phyloP scores from a whole-genome alignment of 345 rosid genomes.

The Chamaenerion angustifolium region DNA sequence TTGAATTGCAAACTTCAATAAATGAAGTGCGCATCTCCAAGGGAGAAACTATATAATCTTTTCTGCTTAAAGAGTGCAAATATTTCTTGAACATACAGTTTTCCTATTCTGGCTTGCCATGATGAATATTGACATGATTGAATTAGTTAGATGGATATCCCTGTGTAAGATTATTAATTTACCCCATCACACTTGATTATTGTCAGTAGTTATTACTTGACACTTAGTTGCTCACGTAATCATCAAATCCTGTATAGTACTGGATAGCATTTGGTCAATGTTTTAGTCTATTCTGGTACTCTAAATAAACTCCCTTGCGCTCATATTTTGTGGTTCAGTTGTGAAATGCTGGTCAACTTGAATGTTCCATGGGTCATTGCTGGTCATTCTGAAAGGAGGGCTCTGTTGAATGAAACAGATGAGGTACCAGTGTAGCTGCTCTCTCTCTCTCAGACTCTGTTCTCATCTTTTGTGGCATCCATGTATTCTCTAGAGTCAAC shows the following conservation, averaged over 20 bases:
- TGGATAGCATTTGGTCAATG: neutral
- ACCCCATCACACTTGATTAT: too few relatives aligned
- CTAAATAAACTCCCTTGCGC: neutral
- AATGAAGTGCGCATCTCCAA: slow-evolving; percentile 16
- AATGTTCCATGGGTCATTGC: slow-evolving; percentile 82
- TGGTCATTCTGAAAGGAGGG: slow-evolving; percentile 90
- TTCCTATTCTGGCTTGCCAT: too few relatives aligned
- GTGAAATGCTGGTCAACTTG: slow-evolving; percentile 84
- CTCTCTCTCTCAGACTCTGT: neutral
- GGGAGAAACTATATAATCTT: too few relatives aligned
- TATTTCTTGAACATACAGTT: too few relatives aligned
- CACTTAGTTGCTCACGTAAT: too few relatives aligned
- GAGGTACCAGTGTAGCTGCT: slow-evolving; percentile 27
- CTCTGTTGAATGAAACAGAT: slow-evolving; percentile 45
- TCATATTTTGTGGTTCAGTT: slow-evolving; percentile 24
- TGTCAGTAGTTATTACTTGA: neutral
- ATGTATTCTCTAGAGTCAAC: neutral
- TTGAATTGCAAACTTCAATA: slow-evolving; percentile 13
- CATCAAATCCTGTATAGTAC: neutral
- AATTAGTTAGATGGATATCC: neutral
- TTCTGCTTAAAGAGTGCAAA: too few relatives aligned
- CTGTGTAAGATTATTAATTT: too few relatives aligned
- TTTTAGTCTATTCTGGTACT: neutral
- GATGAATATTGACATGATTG: slow-evolving; percentile 56
- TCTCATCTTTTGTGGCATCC: slow-evolving; percentile 1